Evolutionary conservation across 2,329 filamentous ascomycete genomes (phyloP).

Genomic region (Colletotrichum navitas): DNA sequence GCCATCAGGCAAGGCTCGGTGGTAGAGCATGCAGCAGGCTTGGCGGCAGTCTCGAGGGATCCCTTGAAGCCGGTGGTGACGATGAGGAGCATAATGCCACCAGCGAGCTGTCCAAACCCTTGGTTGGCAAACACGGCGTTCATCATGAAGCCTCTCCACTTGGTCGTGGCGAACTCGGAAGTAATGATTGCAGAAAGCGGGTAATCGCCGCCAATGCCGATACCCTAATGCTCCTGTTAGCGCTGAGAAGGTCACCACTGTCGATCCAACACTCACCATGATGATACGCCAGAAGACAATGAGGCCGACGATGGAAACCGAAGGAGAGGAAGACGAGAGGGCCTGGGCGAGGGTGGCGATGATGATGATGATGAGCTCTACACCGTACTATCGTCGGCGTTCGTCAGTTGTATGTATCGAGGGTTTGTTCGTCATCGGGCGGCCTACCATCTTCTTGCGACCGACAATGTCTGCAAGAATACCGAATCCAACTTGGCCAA

Average conservation of each 20-base stretch:
- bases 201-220: conserved; percentile 71
- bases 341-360: conserved; percentile 81
- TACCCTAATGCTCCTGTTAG: conserved; percentile 43
- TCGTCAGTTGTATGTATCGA: conserved; percentile 44
- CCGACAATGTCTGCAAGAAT: conserved; percentile 82
- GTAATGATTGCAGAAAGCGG: conserved; percentile 76
- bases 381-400: conserved; percentile 76
- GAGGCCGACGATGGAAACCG: conserved; percentile 73
- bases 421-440: conserved; percentile 12
- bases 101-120: conserved; percentile 74
- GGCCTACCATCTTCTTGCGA: conserved; percentile 69
- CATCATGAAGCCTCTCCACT: conserved; percentile 74
- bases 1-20: conserved; percentile 62
- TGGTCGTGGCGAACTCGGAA: conserved; percentile 73
- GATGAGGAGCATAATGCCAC: conserved; percentile 78
- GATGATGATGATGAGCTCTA: conserved; percentile 85
- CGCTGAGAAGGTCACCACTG: neutral
- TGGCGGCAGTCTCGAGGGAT: conserved; percentile 66
- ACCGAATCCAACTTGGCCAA: conserved; percentile 86
- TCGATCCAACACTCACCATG: conserved; percentile 59
- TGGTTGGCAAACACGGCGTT: conserved; percentile 78
- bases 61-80: conserved; percentile 78
- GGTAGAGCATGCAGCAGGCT: conserved; percentile 65
- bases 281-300: conserved; percentile 87
- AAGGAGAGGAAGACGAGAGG: conserved; percentile 72